Evolutionary conservation across 176 grass and related monocot species (phyloP).

Genomic region (Aegilops longissima): DNA sequence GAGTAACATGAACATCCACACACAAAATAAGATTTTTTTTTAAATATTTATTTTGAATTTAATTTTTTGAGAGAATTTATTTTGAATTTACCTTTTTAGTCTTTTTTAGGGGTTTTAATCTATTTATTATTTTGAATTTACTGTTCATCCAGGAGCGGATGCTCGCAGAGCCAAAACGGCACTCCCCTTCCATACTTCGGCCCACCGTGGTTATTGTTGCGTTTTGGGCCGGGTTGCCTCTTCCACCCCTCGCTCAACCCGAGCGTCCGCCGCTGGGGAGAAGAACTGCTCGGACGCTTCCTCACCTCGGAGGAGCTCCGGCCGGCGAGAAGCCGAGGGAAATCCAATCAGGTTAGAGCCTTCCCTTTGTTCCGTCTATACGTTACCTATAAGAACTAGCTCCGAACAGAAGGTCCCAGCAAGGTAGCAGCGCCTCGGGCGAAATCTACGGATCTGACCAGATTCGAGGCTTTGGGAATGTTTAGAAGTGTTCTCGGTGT

Average conservation of each 20-base stretch:
- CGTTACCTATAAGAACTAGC: background rate
- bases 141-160: no score
- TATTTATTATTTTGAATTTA: no score
- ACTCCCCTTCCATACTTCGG: no score
- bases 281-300: background rate
- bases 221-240: background rate
- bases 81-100: no score
- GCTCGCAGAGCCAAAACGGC: no score
- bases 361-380: background rate
- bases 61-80: no score
- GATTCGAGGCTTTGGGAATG: background rate
- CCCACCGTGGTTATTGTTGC: no score
- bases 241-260: background rate
- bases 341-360: slow-evolving; percentile 18
- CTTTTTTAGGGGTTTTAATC: no score
- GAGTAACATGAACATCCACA: no score
- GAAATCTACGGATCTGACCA: slow-evolving; percentile 26
- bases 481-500: background rate
- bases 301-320: background rate
- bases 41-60: no score
- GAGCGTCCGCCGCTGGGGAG: background rate
- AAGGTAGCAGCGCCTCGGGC: background rate
- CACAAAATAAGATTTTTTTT: no score
- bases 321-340: background rate
- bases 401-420: background rate